phyloP scores from a whole-genome alignment of 148 eudicot species.

The Amaranthus palmeri region DNA sequence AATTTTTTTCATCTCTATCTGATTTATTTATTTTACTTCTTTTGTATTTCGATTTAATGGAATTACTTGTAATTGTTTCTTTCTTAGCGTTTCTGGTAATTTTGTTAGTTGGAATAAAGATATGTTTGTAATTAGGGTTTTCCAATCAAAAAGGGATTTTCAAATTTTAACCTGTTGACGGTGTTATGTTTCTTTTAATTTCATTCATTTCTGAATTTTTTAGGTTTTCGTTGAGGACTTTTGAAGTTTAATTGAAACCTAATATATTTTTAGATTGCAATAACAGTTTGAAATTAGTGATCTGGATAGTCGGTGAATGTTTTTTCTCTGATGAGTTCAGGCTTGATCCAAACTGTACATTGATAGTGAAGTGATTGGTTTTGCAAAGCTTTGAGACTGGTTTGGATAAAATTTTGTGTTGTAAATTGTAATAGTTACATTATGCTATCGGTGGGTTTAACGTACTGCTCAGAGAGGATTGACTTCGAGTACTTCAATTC shows the following conservation, averaged over 20 bases:
- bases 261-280: no score
- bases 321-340: not conserved
- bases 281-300: not conserved
- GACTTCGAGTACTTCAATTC: not conserved
- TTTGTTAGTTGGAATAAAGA: not conserved
- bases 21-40: not conserved
- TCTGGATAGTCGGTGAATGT: not conserved
- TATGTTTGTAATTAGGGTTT: not conserved
- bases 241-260: no score
- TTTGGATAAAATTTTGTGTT: not conserved
- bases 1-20: not conserved
- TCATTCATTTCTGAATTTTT: no score
- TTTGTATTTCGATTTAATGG: not conserved
- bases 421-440: not conserved
- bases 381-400: not conserved
- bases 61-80: not conserved
- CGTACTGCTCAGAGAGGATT: not conserved
- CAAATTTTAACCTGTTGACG: not conserved
- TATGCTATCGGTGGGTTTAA: not conserved
- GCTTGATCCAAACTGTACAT: not conserved
- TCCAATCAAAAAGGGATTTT: not conserved
- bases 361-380: not conserved
- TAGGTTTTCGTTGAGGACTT: not conserved
- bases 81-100: not conserved
- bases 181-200: not conserved